phyloP scores from a whole-genome alignment of 805 yeast species.

The Candida boleticola region DNA sequence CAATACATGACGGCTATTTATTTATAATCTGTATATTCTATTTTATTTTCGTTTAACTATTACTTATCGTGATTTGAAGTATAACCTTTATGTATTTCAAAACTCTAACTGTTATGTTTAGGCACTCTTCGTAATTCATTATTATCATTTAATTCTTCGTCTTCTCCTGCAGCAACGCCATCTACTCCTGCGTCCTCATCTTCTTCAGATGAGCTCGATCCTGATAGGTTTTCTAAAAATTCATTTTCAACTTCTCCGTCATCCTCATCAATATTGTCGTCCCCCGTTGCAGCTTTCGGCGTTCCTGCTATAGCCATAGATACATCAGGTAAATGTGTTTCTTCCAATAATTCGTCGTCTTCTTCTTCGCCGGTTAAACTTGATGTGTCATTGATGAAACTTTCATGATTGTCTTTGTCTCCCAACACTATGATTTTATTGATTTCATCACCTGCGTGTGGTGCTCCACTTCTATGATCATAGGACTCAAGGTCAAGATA shows the following conservation, averaged over 20 bases:
- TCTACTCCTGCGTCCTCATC: conserved; percentile 23
- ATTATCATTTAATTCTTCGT: conserved; percentile 19
- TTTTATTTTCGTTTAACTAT: too few relatives aligned
- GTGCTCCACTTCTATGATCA: conserved; percentile 28
- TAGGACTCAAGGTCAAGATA: conserved; percentile 36
- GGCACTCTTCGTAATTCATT: conserved; percentile 44
- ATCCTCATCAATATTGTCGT: conserved; percentile 22
- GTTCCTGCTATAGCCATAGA: conserved; percentile 9
- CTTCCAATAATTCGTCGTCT: conserved; percentile 13
- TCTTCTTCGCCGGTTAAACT: conserved; percentile 7
- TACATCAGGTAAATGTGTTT: conserved; percentile 36
- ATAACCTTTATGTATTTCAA: too few relatives aligned
- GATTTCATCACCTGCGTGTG: neutral
- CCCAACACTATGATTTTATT: conserved; percentile 29
- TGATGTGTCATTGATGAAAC: conserved; percentile 22
- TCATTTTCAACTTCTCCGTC: conserved; percentile 27
- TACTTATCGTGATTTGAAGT: too few relatives aligned
- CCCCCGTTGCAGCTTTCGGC: conserved; percentile 15
- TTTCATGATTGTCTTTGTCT: conserved; percentile 32
- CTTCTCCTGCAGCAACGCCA: conserved; percentile 15
- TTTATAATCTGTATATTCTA: too few relatives aligned
- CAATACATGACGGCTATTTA: too few relatives aligned
- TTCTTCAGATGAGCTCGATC: conserved; percentile 44
- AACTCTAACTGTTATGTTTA: conserved; percentile 26
- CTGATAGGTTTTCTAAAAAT: conserved; percentile 39